A percentile compares a stretch with the other conserved stretches of the same genome.
These are phyloP conservation scores for Lipomyces sp. DNA, from an alignment of 805 yeast species.

Conservation along the genomic window DNA sequence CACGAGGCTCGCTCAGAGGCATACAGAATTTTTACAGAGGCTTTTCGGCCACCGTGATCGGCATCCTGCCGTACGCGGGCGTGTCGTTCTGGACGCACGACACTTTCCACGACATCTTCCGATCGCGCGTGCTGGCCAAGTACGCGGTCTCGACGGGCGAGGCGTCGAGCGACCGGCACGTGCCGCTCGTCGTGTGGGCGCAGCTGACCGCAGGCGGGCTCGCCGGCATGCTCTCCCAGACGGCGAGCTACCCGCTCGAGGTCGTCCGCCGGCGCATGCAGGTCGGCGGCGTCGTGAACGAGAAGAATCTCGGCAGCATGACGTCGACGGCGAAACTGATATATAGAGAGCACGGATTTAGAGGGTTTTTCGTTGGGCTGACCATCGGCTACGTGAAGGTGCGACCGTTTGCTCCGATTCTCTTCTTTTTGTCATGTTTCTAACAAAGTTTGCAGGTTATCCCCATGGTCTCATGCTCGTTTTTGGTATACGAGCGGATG, in stretches of 20 bases:
- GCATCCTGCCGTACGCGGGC: conserved; percentile 98
- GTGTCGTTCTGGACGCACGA: conserved; percentile 96
- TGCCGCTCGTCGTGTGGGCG: conserved; percentile 84
- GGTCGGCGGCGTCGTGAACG: conserved; percentile 68
- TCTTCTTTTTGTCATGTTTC: neutral
- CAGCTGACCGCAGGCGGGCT: conserved; percentile 90
- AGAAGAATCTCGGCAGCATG: conserved; percentile 37
- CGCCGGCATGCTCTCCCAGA: conserved; percentile 94
- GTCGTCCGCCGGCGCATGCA: conserved; percentile 93
- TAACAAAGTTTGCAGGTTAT: conserved; percentile 36
- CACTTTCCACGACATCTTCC: conserved; percentile 76
- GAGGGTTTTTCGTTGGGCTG: conserved; percentile 91
- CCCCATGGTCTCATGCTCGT: conserved; percentile 97
- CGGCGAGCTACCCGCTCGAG: conserved; percentile 96
- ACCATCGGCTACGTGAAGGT: conserved; percentile 94
- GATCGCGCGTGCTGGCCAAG: conserved; percentile 54
- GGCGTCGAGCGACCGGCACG: conserved; percentile 38
- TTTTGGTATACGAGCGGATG: conserved; percentile 86
- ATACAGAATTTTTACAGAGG: conserved; percentile 84
- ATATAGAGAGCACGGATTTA: conserved; percentile 68
- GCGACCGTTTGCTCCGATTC: neutral
- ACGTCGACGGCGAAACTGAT: conserved; percentile 56
- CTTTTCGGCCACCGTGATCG: conserved; percentile 86
- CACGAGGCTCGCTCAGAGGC: conserved; percentile 28
- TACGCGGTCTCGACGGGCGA: conserved; percentile 40